Evolutionary conservation across 768 basidiomycete species (phyloP).

Genomic region (Leccinum imitatum): DNA sequence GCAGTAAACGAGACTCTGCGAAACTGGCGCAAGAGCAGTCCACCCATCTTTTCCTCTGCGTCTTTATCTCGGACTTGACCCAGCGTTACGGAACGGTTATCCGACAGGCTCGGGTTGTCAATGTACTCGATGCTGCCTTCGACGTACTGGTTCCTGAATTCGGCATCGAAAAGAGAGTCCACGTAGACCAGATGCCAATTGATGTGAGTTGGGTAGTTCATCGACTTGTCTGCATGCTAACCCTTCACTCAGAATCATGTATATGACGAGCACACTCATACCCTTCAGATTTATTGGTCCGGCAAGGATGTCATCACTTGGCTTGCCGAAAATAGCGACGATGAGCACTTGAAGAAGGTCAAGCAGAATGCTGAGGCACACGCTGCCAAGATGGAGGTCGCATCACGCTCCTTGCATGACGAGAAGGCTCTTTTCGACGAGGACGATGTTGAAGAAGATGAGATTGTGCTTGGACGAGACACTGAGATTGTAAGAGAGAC

Average conservation of each 20-base stretch:
- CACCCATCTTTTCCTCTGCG: slow-evolving; percentile 90
- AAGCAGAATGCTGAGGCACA: slow-evolving; percentile 91
- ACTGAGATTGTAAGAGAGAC: slow-evolving; percentile 37
- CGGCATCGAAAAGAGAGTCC: slow-evolving; percentile 98
- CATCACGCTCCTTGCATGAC: slow-evolving; percentile 80
- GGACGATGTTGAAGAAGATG: slow-evolving; percentile 77
- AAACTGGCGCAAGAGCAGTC: slow-evolving; percentile 95
- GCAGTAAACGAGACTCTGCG: slow-evolving; percentile 88
- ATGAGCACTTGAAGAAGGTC: slow-evolving; percentile 93
- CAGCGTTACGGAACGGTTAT: slow-evolving; percentile 94
- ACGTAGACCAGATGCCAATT: slow-evolving; percentile 98
- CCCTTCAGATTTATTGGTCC: slow-evolving; percentile 96
- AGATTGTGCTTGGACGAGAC: slow-evolving; percentile 73
- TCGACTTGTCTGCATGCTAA: slow-evolving; percentile 16
- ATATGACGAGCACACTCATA: slow-evolving; percentile 92
- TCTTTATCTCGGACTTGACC: slow-evolving; percentile 91
- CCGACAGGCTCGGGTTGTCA: slow-evolving; percentile 92
- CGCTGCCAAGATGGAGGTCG: slow-evolving; percentile 88
- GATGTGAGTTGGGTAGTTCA: slow-evolving; percentile 55
- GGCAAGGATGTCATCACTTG: slow-evolving; percentile 90
- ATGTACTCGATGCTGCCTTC: slow-evolving; percentile 96
- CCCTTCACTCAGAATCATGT: slow-evolving; percentile 74
- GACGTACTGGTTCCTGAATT: slow-evolving; percentile 97
- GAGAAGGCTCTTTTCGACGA: slow-evolving; percentile 89
- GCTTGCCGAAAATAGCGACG: slow-evolving; percentile 94